Base-by-base conservation (phyloP, 163 green algal species). In the Botryococcus braunii region DNA sequence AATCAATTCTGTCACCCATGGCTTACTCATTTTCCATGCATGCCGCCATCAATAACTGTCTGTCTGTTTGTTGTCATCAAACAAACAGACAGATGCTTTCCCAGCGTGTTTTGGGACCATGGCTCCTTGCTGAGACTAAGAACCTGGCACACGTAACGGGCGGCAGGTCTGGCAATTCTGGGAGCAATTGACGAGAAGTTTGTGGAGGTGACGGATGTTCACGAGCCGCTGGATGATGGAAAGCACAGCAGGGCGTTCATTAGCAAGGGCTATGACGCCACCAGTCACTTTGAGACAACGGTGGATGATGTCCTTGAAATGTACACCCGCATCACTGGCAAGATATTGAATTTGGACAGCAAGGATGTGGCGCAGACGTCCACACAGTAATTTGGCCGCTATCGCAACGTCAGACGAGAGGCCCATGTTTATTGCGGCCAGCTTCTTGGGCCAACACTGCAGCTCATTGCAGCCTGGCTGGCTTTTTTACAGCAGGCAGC, bases 221-320 rank as follows among this genome's bases (percentile, higher is more conserved):
- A 86, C 39, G 88, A 92, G 73, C 93, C 94, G 0, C 35, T 91
- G 32, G 74, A 73, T 7, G 84, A 93, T 50, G 93, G 89, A 40
- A 75, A 68, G 66, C 74, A 62, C 29, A 91, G 97, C 83, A 83
- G 85, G 32, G 85, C 75, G 66, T 98, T 87, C 82, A 95, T 99
- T 68, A 89, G 77, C 72, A 95, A 89, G 74, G 89, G 88, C 13
- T 67, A 65, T 57, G 93, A 97, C 69, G 83, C 91, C 55, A 96
- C 91, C 34, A 93, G 82, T 4, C 8, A 9, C 61, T 57, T 64
- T 4, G 5, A 5, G 23, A 23, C 9, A 47, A n/a, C n/a, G 70
- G 87, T 99, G 58, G 74, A 95, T 17, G 95, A 99, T 72, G 91
- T 98, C 31, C 75, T 99, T 66, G 80, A 92, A 41, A 85, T 99